Evolutionary conservation across 1,284 basidiomycete species (phyloP).

Genomic region (Ganoderma boninense): DNA sequence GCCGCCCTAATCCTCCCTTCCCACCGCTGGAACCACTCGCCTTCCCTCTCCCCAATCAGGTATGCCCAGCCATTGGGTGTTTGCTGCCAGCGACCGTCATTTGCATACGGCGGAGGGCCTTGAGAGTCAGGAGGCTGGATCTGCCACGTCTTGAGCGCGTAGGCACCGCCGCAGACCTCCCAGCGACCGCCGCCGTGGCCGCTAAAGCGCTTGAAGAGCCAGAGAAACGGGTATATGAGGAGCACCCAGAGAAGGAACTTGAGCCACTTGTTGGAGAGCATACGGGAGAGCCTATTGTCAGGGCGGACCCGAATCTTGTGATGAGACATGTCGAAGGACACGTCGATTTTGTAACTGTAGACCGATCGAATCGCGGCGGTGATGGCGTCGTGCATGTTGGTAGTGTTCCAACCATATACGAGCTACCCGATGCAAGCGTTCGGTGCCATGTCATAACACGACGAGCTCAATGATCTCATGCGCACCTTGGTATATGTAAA

Average conservation of each 20-base stretch:
- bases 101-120: conserved; percentile 26
- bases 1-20: conserved; percentile 63
- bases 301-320: conserved; percentile 66
- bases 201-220: conserved; percentile 73
- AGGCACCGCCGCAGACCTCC: conserved; percentile 75
- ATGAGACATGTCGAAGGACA: conserved; percentile 55
- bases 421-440: conserved; percentile 45
- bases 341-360: conserved; percentile 59
- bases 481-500: conserved; percentile 68
- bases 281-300: conserved; percentile 64
- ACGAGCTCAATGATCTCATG: not conserved
- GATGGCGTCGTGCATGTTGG: conserved; percentile 60
- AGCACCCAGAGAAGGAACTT: conserved; percentile 69
- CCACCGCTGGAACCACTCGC: conserved; percentile 82
- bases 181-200: conserved; percentile 68
- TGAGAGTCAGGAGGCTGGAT: conserved; percentile 38
- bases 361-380: conserved; percentile 55
- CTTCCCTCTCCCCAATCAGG: conserved; percentile 69
- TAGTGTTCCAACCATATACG: conserved; percentile 76
- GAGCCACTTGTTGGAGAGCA: conserved; percentile 71
- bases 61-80: conserved; percentile 44
- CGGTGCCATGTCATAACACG: not conserved
- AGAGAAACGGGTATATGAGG: conserved; percentile 77
- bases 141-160: conserved; percentile 61
- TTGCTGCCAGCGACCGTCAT: conserved; percentile 37